phyloP scores from a whole-genome alignment of 2,329 filamentous ascomycete species.

The Bipolaris victoriae region DNA sequence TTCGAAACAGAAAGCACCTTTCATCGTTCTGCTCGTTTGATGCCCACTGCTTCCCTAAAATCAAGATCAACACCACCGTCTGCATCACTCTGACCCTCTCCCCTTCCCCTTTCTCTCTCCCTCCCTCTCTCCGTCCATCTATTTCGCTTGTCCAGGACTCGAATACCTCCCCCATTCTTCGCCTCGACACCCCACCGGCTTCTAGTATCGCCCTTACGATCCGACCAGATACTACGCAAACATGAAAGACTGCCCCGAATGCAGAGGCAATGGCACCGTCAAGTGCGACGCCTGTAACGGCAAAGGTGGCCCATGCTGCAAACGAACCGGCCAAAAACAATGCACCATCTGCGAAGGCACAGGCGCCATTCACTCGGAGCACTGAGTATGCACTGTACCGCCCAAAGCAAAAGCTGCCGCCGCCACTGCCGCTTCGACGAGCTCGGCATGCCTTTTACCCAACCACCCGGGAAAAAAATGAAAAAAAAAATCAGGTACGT shows the following conservation, averaged over 20 bases:
- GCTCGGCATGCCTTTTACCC: no score
- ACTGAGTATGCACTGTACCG: conserved; percentile 17
- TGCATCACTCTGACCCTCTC: conserved; percentile 3
- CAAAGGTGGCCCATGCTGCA: conserved; percentile 37
- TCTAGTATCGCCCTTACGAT: conserved; percentile 12
- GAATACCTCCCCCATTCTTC: neutral
- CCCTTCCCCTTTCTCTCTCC: neutral
- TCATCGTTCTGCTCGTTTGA: conserved; percentile 11
- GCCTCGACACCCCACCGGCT: neutral
- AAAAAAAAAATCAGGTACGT: neutral
- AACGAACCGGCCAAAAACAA: conserved; percentile 34
- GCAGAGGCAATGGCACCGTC: conserved; percentile 40
- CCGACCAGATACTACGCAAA: conserved; percentile 11
- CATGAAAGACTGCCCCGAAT: conserved; percentile 45
- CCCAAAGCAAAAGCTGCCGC: no score
- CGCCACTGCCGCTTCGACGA: no score
- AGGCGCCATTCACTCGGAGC: conserved; percentile 41
- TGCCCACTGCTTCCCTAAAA: conserved; percentile 5
- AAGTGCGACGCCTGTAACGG: conserved; percentile 46
- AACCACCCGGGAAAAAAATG: neutral
- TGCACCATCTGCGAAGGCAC: conserved; percentile 45
- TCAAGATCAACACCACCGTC: conserved; percentile 4
- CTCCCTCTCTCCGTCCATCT: no score
- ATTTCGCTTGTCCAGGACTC: neutral
- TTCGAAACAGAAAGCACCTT: conserved; percentile 18